phyloP scores from a whole-genome alignment of 2,329 filamentous ascomycete species.

The Colletotrichum sojae region DNA sequence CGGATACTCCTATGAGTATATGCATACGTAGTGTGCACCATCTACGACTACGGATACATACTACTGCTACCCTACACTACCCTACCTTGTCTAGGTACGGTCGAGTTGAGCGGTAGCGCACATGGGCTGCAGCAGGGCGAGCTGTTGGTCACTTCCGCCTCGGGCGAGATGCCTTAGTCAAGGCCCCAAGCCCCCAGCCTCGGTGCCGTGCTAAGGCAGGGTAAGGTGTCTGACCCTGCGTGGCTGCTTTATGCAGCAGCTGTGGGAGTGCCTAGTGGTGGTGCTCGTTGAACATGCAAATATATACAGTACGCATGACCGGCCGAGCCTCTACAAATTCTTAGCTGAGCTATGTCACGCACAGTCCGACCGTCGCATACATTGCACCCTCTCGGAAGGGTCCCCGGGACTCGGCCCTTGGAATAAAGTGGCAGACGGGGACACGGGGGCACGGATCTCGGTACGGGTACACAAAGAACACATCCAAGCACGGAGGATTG shows the following conservation, averaged over 20 bases:
- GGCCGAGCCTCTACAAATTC: neutral
- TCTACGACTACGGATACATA: no score
- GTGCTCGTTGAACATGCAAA: neutral
- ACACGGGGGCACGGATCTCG: no score
- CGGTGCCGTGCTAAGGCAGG: constrained; percentile 20
- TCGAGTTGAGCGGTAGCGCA: constrained; percentile 2
- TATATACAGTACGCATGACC: neutral
- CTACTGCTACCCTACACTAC: no score
- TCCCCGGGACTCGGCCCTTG: no score
- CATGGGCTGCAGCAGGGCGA: neutral
- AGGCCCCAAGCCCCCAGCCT: constrained; percentile 6
- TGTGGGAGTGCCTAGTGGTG: constrained; percentile 1
- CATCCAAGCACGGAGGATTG: no score
- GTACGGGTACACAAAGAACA: no score
- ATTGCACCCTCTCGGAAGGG: no score
- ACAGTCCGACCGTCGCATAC: no score
- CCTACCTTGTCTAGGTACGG: neutral
- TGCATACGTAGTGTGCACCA: no score
- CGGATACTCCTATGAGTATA: no score
- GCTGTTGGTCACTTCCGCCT: constrained; percentile 4
- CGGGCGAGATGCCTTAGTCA: constrained; percentile 26
- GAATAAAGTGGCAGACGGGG: no score
- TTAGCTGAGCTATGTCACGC: no score
- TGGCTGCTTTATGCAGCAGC: neutral
- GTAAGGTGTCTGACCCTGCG: constrained; percentile 1